phyloP scores from a whole-genome alignment of 2,329 filamentous ascomycete genomes.

The Aureobasidium zeae region DNA sequence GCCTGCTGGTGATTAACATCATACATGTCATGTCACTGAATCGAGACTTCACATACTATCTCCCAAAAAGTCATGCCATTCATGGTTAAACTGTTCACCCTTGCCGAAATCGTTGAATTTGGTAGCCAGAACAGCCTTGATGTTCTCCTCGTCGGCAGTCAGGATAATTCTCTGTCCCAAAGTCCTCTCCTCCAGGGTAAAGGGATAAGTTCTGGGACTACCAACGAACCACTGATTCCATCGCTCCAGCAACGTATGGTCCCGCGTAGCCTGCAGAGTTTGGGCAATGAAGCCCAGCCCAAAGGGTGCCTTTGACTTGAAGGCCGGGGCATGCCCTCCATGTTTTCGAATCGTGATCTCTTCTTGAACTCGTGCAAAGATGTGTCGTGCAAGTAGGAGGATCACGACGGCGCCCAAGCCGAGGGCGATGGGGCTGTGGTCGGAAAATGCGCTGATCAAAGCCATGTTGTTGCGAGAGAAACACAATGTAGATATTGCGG shows the following conservation, averaged over 20 bases:
- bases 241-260: conserved; percentile 50
- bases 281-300: conserved; percentile 56
- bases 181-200: conserved; percentile 52
- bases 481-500: neutral
- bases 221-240: conserved; percentile 50
- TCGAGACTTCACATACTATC: conserved; percentile 57
- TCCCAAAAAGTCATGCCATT: conserved; percentile 68
- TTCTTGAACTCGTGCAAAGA: conserved; percentile 22
- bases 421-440: conserved; percentile 1
- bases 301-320: conserved; percentile 32
- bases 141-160: conserved; percentile 78
- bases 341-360: conserved; percentile 33
- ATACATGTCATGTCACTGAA: neutral
- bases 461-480: conserved; percentile 1
- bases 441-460: neutral
- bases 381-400: conserved; percentile 10
- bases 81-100: conserved; percentile 61
- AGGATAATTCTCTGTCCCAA: conserved; percentile 55
- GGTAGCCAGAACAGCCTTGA: conserved; percentile 80
- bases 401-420: neutral
- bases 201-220: conserved; percentile 32
- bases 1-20: conserved; percentile 25
- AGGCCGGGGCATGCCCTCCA: conserved; percentile 37
- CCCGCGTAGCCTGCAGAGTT: conserved; percentile 40
- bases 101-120: conserved; percentile 84